Evolutionary conservation across 441 rosid species (phyloP).

Genomic region (Croton laevigatus): DNA sequence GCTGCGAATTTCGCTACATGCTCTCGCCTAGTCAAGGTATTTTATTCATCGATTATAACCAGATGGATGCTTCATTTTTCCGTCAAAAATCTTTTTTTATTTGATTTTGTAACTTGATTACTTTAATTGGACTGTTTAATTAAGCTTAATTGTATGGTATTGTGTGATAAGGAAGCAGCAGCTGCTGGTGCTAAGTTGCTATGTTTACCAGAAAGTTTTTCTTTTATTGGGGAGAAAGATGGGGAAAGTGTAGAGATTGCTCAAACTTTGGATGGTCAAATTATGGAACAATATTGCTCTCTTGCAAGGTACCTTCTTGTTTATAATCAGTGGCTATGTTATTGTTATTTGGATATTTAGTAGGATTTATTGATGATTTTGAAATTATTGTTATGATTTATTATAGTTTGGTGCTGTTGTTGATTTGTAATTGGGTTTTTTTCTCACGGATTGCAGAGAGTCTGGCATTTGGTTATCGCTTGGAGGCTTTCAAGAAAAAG

Average conservation of each 20-base stretch:
- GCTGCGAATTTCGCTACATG: slow-evolving; percentile 82
- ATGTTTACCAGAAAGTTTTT: slow-evolving; percentile 88
- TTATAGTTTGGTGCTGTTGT: neutral
- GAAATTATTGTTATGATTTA: neutral
- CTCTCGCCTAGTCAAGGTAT: slow-evolving; percentile 81
- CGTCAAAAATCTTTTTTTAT: neutral
- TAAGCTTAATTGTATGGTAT: slow-evolving; percentile 6
- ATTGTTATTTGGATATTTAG: neutral
- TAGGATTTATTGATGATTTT: neutral
- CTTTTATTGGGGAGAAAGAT: slow-evolving; percentile 57
- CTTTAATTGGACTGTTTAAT: neutral
- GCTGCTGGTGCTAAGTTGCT: slow-evolving; percentile 80
- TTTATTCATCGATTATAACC: neutral
- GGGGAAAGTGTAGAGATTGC: slow-evolving; percentile 80
- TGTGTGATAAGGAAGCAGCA: slow-evolving; percentile 68
- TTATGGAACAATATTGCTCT: slow-evolving; percentile 78
- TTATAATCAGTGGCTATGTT: neutral
- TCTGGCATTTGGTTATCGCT: slow-evolving; percentile 86
- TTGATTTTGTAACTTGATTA: neutral
- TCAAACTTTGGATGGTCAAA: slow-evolving; percentile 75
- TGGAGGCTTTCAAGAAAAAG: slow-evolving; percentile 92
- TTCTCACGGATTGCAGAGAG: slow-evolving; percentile 47
- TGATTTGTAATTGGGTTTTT: slow-evolving; percentile 3
- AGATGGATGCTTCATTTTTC: neutral
- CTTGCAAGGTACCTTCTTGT: slow-evolving; percentile 60